phyloP scores from a whole-genome alignment of 495 filamentous ascomycete genomes.

The Hypoxylon fragiforme region DNA sequence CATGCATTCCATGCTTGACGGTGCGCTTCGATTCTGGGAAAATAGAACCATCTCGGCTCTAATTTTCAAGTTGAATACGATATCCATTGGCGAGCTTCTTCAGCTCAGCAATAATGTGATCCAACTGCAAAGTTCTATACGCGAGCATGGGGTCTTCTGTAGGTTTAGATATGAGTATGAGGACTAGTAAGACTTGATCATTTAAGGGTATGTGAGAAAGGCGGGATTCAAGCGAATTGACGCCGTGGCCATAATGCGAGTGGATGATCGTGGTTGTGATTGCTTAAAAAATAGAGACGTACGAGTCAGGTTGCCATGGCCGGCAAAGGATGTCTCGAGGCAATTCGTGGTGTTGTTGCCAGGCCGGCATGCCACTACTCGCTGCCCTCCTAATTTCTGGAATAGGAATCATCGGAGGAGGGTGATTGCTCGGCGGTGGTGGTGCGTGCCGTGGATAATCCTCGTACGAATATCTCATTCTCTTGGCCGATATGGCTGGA shows the following conservation, averaged over 20 bases:
- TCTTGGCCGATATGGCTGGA: constrained; percentile 44
- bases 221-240: not conserved
- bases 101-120: not conserved
- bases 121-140: constrained; percentile 59
- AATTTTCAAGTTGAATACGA: not conserved
- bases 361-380: constrained; percentile 25
- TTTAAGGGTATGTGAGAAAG: constrained; percentile 44
- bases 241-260: constrained; percentile 12
- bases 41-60: not conserved
- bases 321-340: constrained; percentile 54
- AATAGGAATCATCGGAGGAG: constrained; percentile 38
- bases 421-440: constrained; percentile 32
- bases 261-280: constrained; percentile 28
- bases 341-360: constrained; percentile 48
- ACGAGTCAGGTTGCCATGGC: constrained; percentile 68
- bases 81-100: not conserved
- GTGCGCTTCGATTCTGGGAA: too few relatives aligned
- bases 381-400: constrained; percentile 39
- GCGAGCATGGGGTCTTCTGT: constrained; percentile 70
- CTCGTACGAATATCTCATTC: constrained; percentile 46
- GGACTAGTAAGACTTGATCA: constrained; percentile 42
- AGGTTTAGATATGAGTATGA: constrained; percentile 32
- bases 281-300: constrained; percentile 51
- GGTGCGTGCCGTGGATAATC: constrained; percentile 41
- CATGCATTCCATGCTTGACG: too few relatives aligned